Conservation (phyloP, 352 stramenopile species). For the Globisporangium takayamanum region DNA sequence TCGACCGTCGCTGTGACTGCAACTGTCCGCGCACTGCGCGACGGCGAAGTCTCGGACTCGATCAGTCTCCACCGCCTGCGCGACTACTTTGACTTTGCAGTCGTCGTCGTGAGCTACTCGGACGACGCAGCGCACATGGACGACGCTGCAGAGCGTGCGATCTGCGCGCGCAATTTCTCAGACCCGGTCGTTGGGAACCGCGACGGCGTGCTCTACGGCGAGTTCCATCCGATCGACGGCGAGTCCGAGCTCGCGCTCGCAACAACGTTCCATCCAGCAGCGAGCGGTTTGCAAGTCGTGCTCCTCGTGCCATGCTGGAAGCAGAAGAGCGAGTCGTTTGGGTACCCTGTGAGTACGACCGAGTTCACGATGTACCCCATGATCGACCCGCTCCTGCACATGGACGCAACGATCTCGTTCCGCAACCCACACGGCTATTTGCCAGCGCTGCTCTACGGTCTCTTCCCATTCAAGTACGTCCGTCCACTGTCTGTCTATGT, state of each 20-base stretch:
- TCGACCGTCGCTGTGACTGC: constrained; percentile 49
- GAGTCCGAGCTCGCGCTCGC: constrained; percentile 32
- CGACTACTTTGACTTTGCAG: constrained; percentile 79
- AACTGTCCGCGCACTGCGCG: constrained; percentile 34
- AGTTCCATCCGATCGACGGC: constrained; percentile 46
- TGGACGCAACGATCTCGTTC: constrained; percentile 64
- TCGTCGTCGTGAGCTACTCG: constrained; percentile 62
- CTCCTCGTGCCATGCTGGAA: constrained; percentile 76
- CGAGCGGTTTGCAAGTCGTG: constrained; percentile 55
- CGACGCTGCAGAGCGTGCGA: constrained; percentile 27
- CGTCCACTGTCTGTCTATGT: background rate
- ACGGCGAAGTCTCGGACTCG: constrained; percentile 51
- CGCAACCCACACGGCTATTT: constrained; percentile 81
- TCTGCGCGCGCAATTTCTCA: constrained; percentile 66
- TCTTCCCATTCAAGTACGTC: constrained; percentile 82
- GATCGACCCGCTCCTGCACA: constrained; percentile 53
- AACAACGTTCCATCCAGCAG: constrained; percentile 41
- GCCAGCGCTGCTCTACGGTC: constrained; percentile 66
- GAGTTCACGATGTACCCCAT: constrained; percentile 70
- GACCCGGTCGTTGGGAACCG: constrained; percentile 27
- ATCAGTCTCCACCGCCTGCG: constrained; percentile 63
- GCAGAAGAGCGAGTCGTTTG: constrained; percentile 73
- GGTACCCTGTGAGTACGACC: constrained; percentile 67
- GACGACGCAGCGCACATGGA: constrained; percentile 29
- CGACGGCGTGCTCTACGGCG: constrained; percentile 39